phyloP scores from a whole-genome alignment of 2,329 filamentous ascomycete genomes.

The Diaporthe ilicicola region DNA sequence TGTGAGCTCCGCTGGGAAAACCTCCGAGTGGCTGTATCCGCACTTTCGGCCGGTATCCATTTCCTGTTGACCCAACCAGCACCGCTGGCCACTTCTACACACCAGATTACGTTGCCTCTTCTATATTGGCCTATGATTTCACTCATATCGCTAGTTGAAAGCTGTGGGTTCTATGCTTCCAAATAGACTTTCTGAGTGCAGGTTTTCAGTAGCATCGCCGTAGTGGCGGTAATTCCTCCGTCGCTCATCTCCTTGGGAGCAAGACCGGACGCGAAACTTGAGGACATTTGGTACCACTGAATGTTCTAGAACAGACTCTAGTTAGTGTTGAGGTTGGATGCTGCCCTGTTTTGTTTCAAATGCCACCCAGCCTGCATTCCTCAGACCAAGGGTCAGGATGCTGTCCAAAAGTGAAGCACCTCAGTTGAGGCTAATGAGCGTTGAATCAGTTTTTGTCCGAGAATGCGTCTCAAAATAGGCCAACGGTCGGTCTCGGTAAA shows the following conservation, averaged over 20 bases:
- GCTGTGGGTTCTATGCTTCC: background rate
- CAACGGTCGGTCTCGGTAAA: no score
- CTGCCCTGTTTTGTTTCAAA: background rate
- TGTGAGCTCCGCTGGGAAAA: slow-evolving; percentile 17
- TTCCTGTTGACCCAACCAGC: slow-evolving; percentile 10
- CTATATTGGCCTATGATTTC: background rate
- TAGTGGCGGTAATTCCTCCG: background rate
- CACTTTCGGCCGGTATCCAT: slow-evolving; percentile 8
- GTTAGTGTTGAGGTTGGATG: background rate
- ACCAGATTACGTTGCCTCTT: background rate
- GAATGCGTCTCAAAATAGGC: no score
- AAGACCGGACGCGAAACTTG: background rate
- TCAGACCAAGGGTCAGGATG: no score
- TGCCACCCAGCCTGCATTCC: no score
- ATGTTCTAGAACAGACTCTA: background rate
- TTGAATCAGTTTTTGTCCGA: no score
- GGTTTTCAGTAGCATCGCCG: background rate
- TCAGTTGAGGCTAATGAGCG: no score
- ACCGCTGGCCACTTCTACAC: background rate
- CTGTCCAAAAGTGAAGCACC: no score
- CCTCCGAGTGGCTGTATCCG: background rate
- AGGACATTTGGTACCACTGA: background rate
- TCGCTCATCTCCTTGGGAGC: slow-evolving; percentile 9
- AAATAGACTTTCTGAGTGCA: background rate
- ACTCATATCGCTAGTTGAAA: background rate